Conservation (phyloP, 2,329 filamentous ascomycete genomes). For the Colletotrichum sp. region DNA sequence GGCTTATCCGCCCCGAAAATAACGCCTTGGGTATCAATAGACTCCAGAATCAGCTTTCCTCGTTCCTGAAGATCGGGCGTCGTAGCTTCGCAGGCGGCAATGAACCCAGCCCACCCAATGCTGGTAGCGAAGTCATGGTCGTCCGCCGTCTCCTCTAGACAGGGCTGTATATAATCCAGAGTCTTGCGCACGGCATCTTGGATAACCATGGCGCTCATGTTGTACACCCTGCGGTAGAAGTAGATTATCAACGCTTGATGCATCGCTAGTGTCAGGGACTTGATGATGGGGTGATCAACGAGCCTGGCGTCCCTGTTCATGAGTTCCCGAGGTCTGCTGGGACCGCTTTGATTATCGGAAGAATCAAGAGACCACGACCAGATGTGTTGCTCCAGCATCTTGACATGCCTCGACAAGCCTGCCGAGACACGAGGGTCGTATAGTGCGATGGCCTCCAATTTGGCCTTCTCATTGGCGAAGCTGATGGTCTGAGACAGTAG, state of each 20-base stretch:
- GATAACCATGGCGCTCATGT: slow-evolving; percentile 42
- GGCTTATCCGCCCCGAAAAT: slow-evolving; percentile 29
- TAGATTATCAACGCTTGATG: slow-evolving; percentile 48
- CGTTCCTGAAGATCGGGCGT: slow-evolving; percentile 36
- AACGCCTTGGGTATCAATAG: slow-evolving; percentile 31
- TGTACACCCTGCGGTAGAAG: slow-evolving; percentile 48
- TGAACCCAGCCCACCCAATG: slow-evolving; percentile 48
- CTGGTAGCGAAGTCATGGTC: slow-evolving; percentile 41
- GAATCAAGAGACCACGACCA: slow-evolving; percentile 31
- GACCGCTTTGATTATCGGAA: slow-evolving; percentile 6
- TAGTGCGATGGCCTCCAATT: slow-evolving; percentile 26
- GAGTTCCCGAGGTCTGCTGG: background rate
- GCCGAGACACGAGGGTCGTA: slow-evolving; percentile 28
- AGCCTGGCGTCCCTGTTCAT: background rate
- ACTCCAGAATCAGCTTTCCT: slow-evolving; percentile 25
- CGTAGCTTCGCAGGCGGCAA: slow-evolving; percentile 46
- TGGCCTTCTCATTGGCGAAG: slow-evolving; percentile 45
- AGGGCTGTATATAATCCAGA: slow-evolving; percentile 38
- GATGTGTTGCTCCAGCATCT: slow-evolving; percentile 34
- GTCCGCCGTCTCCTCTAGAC: slow-evolving; percentile 33
- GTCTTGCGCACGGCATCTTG: slow-evolving; percentile 41
- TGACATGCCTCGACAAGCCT: slow-evolving; percentile 31
- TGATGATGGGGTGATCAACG: slow-evolving; percentile 23
- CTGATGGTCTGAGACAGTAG: slow-evolving; percentile 46
- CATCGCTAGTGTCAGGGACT: slow-evolving; percentile 40